Conservation (phyloP, 1,139 yeast genomes). For the Protomyces macrosporus region DNA sequence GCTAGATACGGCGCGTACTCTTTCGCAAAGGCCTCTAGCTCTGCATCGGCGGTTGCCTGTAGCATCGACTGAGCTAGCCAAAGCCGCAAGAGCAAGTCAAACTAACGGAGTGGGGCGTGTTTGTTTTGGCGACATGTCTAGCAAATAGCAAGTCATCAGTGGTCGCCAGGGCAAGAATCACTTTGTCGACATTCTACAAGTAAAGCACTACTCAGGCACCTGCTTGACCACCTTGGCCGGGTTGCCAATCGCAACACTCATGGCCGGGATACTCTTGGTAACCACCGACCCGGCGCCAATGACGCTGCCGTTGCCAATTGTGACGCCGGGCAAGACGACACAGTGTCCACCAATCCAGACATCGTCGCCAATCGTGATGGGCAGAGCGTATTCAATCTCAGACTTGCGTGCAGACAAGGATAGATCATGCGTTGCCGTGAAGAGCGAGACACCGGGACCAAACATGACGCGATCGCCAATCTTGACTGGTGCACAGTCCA, state of each 20-base stretch:
- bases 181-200: neutral
- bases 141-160: neutral
- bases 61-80: neutral
- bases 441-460: slow-evolving; percentile 59
- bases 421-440: slow-evolving; percentile 61
- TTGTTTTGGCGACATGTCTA: neutral
- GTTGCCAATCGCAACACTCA: neutral
- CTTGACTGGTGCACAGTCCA: slow-evolving; percentile 58
- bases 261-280: slow-evolving; percentile 28
- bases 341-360: slow-evolving; percentile 63
- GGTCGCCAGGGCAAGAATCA: neutral
- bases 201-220: neutral
- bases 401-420: slow-evolving; percentile 47
- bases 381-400: slow-evolving; percentile 51
- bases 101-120: too few relatives aligned
- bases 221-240: slow-evolving; percentile 1
- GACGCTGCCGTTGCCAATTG: slow-evolving; percentile 57
- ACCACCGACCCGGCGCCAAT: slow-evolving; percentile 68
- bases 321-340: slow-evolving; percentile 59
- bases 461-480: slow-evolving; percentile 57
- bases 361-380: slow-evolving; percentile 55
- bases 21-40: neutral
- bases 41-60: neutral
- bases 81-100: too few relatives aligned
- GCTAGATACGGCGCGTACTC: neutral